phyloP scores from a whole-genome alignment of 441 rosid species.

The Aleurites moluccanus region DNA sequence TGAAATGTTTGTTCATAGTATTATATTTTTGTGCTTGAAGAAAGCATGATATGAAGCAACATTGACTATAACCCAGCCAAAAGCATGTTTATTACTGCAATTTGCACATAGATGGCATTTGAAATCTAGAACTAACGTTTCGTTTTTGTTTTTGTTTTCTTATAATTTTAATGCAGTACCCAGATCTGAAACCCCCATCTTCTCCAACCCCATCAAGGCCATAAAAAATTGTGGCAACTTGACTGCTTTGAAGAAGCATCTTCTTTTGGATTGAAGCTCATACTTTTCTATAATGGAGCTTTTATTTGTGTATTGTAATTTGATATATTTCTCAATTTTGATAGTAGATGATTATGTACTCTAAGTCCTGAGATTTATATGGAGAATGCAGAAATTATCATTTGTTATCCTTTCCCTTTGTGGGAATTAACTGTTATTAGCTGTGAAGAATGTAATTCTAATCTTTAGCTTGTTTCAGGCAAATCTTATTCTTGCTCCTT shows the following conservation, averaged over 20 bases:
- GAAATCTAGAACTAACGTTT: constrained; percentile 1
- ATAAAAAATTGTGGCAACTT: constrained; percentile 8
- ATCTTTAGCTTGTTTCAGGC: no score
- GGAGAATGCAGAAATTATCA: background rate
- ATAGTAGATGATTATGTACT: background rate
- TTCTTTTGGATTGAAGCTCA: background rate
- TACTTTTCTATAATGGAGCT: background rate
- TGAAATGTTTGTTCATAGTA: background rate
- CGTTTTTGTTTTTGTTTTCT: background rate
- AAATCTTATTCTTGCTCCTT: no score
- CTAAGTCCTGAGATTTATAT: no score
- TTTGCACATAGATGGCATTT: background rate
- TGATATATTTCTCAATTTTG: background rate
- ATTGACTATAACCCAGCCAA: background rate
- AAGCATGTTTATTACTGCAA: constrained; percentile 9
- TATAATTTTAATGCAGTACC: constrained; percentile 34
- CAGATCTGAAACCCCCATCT: constrained; percentile 59
- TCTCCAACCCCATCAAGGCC: constrained; percentile 58
- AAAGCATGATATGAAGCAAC: background rate
- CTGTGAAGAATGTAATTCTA: no score
- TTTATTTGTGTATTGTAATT: background rate
- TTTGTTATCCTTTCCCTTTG: background rate
- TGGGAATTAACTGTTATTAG: background rate
- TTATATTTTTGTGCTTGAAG: background rate
- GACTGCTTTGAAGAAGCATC: constrained; percentile 1